Conservation (phyloP, 106 monocot genomes). For the Acanthochlamys bracteata region DNA sequence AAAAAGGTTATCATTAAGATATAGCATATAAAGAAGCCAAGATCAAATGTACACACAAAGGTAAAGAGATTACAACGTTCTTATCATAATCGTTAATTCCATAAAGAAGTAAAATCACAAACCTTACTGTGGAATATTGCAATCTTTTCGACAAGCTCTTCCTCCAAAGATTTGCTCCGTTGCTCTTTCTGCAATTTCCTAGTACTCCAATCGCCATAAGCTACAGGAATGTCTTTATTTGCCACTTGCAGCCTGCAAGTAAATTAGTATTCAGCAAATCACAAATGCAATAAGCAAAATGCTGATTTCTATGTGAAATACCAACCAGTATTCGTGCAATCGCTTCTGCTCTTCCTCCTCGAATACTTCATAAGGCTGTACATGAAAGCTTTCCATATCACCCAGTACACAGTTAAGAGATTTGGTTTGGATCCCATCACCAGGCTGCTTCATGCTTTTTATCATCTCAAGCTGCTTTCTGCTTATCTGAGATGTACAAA, state of each 20-base stretch:
- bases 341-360: constrained; percentile 51
- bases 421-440: constrained; percentile 58
- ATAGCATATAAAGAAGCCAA: too few species aligned
- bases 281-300: background rate
- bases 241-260: constrained; percentile 49
- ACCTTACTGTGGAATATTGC: constrained; percentile 30
- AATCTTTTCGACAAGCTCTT: constrained; percentile 40
- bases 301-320: constrained; percentile 2
- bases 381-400: constrained; percentile 44
- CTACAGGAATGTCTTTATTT: constrained; percentile 40
- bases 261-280: background rate
- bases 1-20: too few species aligned
- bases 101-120: background rate
- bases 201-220: constrained; percentile 24
- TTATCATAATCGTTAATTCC: background rate
- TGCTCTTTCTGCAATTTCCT: constrained; percentile 24
- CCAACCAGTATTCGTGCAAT: constrained; percentile 61
- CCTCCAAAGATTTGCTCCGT: constrained; percentile 22
- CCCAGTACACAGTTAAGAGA: constrained; percentile 54
- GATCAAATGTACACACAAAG: background rate
- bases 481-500: constrained; percentile 49
- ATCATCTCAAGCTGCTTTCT: constrained; percentile 46
- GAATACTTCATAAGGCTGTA: constrained; percentile 43
- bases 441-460: constrained; percentile 54
- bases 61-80: background rate